Evolutionary conservation across 2,329 filamentous ascomycete species (phyloP).

Genomic region (Dactylonectria macrodidyma): DNA sequence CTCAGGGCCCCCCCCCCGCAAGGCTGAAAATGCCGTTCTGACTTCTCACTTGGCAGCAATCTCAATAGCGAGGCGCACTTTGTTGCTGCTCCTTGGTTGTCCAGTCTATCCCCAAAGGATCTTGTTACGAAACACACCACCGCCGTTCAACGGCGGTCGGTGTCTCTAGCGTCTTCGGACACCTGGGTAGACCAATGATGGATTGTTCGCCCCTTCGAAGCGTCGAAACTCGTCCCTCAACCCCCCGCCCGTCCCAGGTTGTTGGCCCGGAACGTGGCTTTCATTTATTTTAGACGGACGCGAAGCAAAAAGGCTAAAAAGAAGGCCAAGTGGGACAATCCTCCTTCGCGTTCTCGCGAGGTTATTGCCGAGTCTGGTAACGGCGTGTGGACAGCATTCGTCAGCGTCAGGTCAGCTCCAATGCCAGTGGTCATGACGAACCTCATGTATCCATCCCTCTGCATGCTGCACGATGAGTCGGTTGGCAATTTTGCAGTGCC

Average conservation of each 20-base stretch:
- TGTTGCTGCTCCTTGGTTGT: neutral
- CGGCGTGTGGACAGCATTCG: slow-evolving; percentile 8
- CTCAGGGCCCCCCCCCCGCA: slow-evolving; percentile 9
- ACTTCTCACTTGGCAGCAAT: neutral
- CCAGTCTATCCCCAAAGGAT: neutral
- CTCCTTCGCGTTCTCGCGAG: neutral
- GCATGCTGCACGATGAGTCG: neutral
- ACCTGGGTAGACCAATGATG: neutral
- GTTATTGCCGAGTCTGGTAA: neutral
- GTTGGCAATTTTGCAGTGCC: neutral
- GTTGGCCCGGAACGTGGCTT: neutral
- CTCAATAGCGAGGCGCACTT: neutral
- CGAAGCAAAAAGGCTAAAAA: neutral
- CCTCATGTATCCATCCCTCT: neutral
- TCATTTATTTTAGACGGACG: neutral
- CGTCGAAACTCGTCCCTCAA: neutral
- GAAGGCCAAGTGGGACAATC: slow-evolving; percentile 5
- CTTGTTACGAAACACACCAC: slow-evolving; percentile 2
- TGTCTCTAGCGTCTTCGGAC: slow-evolving; percentile 25
- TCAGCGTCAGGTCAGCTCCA: slow-evolving; percentile 1
- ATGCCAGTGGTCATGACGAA: neutral
- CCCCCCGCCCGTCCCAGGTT: neutral
- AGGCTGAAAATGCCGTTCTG: slow-evolving; percentile 11
- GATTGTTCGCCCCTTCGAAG: neutral
- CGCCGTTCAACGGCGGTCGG: slow-evolving; percentile 20